Conservation (phyloP, 306 rosid genomes). For the Arachis stenosperma region DNA sequence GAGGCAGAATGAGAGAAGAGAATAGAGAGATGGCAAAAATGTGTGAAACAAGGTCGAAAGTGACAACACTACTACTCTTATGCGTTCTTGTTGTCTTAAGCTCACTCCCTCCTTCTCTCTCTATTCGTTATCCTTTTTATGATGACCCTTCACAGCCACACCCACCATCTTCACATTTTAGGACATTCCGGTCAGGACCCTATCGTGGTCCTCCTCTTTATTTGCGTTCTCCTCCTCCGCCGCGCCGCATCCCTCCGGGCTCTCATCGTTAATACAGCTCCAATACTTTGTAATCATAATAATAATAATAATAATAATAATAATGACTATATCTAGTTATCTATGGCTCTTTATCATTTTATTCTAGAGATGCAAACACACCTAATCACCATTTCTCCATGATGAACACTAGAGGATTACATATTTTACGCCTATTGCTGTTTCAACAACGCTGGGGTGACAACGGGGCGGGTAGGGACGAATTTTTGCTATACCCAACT, state of each 20-base stretch:
- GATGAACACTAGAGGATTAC: neutral
- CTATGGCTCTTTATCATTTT: too few relatives aligned
- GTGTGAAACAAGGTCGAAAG: neutral
- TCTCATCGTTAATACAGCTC: neutral
- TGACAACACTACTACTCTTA: neutral
- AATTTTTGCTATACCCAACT: too few relatives aligned
- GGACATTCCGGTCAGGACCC: slow-evolving; percentile 2
- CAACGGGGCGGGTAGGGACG: too few relatives aligned
- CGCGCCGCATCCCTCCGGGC: neutral
- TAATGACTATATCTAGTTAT: neutral
- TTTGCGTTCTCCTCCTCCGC: neutral
- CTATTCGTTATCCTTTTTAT: too few relatives aligned
- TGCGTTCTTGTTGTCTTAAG: neutral
- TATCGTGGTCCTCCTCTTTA: slow-evolving; percentile 25
- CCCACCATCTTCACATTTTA: neutral
- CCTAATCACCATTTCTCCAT: neutral
- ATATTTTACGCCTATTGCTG: too few relatives aligned
- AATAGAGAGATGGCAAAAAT: neutral
- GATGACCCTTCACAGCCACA: neutral
- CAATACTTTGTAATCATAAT: neutral
- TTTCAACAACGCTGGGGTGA: neutral
- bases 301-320: neutral
- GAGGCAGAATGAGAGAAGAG: too few relatives aligned
- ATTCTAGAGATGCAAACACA: too few relatives aligned
- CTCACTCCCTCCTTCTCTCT: too few relatives aligned